Base-by-base conservation (phyloP, 176 grass and related monocot species). In the Musa itinerans region DNA sequence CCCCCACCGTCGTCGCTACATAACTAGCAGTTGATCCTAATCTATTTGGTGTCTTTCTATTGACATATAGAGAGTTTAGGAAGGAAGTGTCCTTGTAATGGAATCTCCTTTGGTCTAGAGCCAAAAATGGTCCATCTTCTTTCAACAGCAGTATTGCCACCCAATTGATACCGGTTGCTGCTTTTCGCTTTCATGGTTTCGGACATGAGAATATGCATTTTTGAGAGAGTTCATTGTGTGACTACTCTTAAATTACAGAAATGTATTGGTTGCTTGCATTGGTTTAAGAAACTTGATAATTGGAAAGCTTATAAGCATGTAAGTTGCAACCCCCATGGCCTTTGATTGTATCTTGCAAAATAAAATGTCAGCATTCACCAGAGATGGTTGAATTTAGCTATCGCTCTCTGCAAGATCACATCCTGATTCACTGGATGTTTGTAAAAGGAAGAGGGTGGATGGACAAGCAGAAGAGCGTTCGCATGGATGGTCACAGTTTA, bases 361-460 rank as follows among this genome's bases (percentile, higher is more conserved):
- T 43, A 77, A 96, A 96, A 96, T 56, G 84, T 91, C 19, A 96
- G 86, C 79, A 91, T 71, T 43, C 34, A 43, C 62, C 89, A 96
- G 55, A 71, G 71, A 22, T 15, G 50, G 76, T 83, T 59, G 86
- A 43, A 43, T 43, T 43, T 43, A 43, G 34, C 4, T 43, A 0
- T 43, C 0, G 29, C 29, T 34, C 3, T 34, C 29, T 34, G 29
- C 29, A 34, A 34, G 29, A 34, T 34, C 29, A 34, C 29, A 34
- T 34, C 29, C 89, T 91, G 68, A 96, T 86, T 54, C 73, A 24
- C 2, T 76, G 68, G 8, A 96, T 85, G 78, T 11, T 74, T 43
- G 92, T 87, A 96, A 86, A 85, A 96, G 86, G n/a, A n/a, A n/a
- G n/a, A n/a, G n/a, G n/a, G n/a, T n/a, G n/a, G n/a, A n/a, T n/a